Conservation (phyloP, 768 basidiomycete genomes). For the Mycena albidolilacea region DNA sequence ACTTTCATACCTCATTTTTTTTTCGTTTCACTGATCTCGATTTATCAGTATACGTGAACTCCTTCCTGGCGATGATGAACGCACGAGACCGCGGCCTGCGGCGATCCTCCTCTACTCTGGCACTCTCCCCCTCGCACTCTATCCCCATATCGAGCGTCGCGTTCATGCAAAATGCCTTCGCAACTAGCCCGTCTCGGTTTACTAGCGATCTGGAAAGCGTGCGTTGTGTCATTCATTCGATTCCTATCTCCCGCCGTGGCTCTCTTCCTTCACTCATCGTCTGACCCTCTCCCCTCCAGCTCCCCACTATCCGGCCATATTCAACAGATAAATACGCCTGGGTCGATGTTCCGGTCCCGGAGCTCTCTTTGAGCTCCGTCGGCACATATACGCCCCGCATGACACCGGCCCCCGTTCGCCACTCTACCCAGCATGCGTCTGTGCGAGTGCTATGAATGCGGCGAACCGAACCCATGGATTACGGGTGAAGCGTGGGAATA, state of each 20-base stretch:
- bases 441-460: no score
- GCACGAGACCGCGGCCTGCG: slow-evolving; percentile 23
- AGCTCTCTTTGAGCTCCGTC: background rate
- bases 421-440: background rate
- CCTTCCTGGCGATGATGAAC: slow-evolving; percentile 51
- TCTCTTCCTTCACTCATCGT: background rate
- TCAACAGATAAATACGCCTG: slow-evolving; percentile 2
- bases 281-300: background rate
- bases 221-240: background rate
- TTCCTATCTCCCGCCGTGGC: background rate
- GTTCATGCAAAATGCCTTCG: background rate
- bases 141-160: background rate
- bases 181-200: background rate
- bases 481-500: no score
- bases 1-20: background rate
- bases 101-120: background rate
- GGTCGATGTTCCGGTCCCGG: background rate
- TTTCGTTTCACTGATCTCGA: background rate
- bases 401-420: background rate
- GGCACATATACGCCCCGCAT: background rate
- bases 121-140: background rate
- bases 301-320: background rate
- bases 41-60: slow-evolving; percentile 62
- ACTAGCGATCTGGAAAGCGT: slow-evolving; percentile 6
- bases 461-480: no score